Evolutionary conservation across 2,329 filamentous ascomycete genomes (phyloP).

Genomic region (Huntiella abstrusa): DNA sequence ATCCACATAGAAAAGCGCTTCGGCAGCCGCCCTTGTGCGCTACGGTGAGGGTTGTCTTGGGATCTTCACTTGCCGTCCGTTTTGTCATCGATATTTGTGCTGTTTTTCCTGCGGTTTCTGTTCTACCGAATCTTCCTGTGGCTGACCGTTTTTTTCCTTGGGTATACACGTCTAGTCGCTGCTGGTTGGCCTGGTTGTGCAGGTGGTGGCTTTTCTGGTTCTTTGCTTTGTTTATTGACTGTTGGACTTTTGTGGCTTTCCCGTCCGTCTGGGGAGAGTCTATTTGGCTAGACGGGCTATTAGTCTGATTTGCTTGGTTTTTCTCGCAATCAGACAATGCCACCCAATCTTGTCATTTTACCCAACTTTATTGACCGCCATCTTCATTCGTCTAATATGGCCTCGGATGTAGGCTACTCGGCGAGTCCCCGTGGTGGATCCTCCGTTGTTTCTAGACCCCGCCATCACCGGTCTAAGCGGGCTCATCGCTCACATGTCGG

Average conservation of each 20-base stretch:
- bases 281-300: too few species aligned
- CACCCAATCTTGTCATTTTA: too few species aligned
- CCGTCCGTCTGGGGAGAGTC: not conserved
- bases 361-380: not conserved
- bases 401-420: slow-evolving; percentile 21
- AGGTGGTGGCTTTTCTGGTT: slow-evolving; percentile 1
- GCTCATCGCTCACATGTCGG: slow-evolving; percentile 70
- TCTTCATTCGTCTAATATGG: slow-evolving; percentile 38
- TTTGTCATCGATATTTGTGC: not conserved
- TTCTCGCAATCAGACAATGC: not conserved
- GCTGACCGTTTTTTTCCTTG: too few species aligned
- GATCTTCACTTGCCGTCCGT: not conserved
- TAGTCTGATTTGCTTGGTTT: not conserved
- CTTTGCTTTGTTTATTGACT: not conserved
- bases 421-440: slow-evolving; percentile 38
- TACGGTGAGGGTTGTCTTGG: too few species aligned
- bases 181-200: not conserved
- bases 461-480: slow-evolving; percentile 38
- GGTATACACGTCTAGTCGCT: too few species aligned
- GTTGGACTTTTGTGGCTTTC: not conserved
- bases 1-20: too few species aligned
- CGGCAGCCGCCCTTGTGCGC: too few species aligned
- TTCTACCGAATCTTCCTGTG: not conserved
- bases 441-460: slow-evolving; percentile 44
- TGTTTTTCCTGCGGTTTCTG: not conserved